Percentiles rank a stretch among this genome's conserved stretches.
phyloP scores from a whole-genome alignment of 305 asterid genomes.

The Fraxinus paxiana region DNA sequence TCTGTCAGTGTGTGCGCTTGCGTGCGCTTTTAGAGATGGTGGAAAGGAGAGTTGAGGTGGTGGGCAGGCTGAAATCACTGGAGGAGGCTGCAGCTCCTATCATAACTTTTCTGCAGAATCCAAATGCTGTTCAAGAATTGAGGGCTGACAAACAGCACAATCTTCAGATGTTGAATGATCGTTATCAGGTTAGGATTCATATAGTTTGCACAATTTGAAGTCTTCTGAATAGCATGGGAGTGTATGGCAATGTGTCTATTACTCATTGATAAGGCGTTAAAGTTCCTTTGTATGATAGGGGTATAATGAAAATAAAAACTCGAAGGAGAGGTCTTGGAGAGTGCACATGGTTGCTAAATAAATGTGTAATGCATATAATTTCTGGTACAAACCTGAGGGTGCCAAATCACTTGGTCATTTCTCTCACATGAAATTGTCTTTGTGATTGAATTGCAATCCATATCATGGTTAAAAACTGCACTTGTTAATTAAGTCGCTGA shows the following conservation, averaged over 20 bases:
- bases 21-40: slow-evolving; percentile 35
- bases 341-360: background rate
- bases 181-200: slow-evolving; percentile 66
- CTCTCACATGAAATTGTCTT: background rate
- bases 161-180: slow-evolving; percentile 87
- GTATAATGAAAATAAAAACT: background rate
- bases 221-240: background rate
- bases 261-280: background rate
- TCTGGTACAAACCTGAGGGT: background rate
- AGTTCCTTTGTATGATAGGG: background rate
- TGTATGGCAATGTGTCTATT: background rate
- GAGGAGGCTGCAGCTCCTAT: slow-evolving; percentile 93
- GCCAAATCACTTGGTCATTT: background rate
- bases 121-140: slow-evolving; percentile 79
- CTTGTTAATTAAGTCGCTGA: background rate
- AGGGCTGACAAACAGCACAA: slow-evolving; percentile 89
- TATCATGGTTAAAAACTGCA: background rate
- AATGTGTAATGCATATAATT: background rate
- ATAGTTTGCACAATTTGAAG: background rate
- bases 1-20: background rate
- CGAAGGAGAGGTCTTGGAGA: background rate
- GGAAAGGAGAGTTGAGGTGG: slow-evolving; percentile 53
- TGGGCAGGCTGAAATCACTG: slow-evolving; percentile 53
- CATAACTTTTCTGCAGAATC: slow-evolving; percentile 75
- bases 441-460: background rate